Evolutionary conservation across 2,329 filamentous ascomycete species (phyloP), one percentile per base, ranked within the genome.

Genomic region (Cercospora sp.): DNA sequence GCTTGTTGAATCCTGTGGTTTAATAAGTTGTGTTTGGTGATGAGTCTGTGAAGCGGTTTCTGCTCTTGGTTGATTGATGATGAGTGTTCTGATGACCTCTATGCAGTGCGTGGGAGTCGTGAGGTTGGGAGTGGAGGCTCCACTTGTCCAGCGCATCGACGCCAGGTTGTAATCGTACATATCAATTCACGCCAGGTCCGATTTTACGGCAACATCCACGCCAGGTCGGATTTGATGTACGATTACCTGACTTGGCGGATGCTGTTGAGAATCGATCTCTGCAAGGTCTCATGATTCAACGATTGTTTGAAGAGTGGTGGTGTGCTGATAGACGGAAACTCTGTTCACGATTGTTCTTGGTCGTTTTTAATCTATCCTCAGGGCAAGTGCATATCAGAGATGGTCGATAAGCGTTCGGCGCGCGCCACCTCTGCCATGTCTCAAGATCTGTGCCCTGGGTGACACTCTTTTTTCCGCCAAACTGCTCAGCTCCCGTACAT

Each of bases 81-180:
- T 45, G 16, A 18, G n/a, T 18, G 39, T 12, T 6, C 9, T 23
- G 42, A 9, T 48, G 23, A 26, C 23, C 10, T n/a, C 42, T 48
- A 48, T 51, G 45, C 45, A 26, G 1, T 53, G 4, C 12, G 48
- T 53, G 6, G 48, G 9, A 20, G 10, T 23, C 23, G 20, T 26
- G 18, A 26, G 48, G 23, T 42, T 31, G 18, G 23, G 30, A 26
- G 36, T 39, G 36, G 36, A 39, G 16, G 16, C 60, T 18, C 60
- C 60, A 33, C 39, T n/a, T 28, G 20, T 20, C 39, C 60, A 51
- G 39, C 39, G 60, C 60, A 62, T 62, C 39, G 60, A 62, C 39
- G 60, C 60, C 60, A 62, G 60, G 60, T 62, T 31, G 16, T 16
- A 39, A 39, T 39, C 36, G 36, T 39, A 39, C 16, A 39, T 39